Evolutionary conservation across 2,329 filamentous ascomycete species (phyloP).

Genomic region (Bretziella fagacearum): DNA sequence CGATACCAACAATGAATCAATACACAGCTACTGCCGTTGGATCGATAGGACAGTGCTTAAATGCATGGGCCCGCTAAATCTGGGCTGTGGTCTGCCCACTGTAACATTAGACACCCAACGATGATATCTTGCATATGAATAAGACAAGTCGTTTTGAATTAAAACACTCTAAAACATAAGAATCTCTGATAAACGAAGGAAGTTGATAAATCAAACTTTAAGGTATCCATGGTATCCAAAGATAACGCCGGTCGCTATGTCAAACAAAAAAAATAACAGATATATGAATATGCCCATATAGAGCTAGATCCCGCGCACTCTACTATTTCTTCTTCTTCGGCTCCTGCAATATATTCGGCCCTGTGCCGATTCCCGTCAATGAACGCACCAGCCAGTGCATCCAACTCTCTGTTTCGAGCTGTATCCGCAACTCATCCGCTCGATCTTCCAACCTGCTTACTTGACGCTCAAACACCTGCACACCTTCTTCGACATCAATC

Average conservation of each 20-base stretch:
- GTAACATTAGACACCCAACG: slow-evolving; percentile 14
- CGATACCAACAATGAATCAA: too few relatives aligned
- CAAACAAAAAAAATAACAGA: too few relatives aligned
- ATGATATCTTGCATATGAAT: not conserved
- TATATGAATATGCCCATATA: too few relatives aligned
- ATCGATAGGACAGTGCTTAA: too few relatives aligned
- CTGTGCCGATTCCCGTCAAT: slow-evolving; percentile 42
- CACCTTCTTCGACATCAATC: slow-evolving; percentile 70
- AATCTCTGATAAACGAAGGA: not conserved
- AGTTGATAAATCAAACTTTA: not conserved
- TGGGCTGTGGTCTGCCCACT: slow-evolving; percentile 6
- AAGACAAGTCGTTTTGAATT: not conserved
- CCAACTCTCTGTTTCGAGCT: slow-evolving; percentile 48
- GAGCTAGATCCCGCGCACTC: too few relatives aligned
- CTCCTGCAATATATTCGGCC: slow-evolving; percentile 35
- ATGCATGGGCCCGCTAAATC: not conserved
- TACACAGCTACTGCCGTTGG: too few relatives aligned
- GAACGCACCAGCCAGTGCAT: slow-evolving; percentile 46
- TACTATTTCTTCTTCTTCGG: slow-evolving; percentile 3
- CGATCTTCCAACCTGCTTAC: slow-evolving; percentile 53
- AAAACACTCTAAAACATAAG: not conserved
- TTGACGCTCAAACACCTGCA: slow-evolving; percentile 62
- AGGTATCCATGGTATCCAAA: not conserved
- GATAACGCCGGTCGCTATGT: not conserved
- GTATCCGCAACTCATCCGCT: slow-evolving; percentile 43